phyloP scores from a whole-genome alignment of 305 asterid species.

The Salvia sclarea region DNA sequence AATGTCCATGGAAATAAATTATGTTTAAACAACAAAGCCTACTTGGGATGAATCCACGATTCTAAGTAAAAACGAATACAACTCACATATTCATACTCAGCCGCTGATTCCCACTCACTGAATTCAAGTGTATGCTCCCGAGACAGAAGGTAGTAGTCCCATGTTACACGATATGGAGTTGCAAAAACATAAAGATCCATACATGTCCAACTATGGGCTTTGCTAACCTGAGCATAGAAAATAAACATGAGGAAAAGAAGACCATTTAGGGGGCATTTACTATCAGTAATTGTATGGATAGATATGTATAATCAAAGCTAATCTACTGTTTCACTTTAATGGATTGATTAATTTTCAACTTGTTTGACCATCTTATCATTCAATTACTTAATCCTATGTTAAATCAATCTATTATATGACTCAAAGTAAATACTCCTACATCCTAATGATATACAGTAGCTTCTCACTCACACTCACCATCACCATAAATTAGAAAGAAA shows the following conservation, averaged over 20 bases:
- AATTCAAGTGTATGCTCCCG: constrained; percentile 90
- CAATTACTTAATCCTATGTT: too few relatives aligned
- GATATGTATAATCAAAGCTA: too few relatives aligned
- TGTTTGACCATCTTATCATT: too few relatives aligned
- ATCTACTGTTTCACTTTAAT: too few relatives aligned
- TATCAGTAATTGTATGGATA: too few relatives aligned
- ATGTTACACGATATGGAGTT: constrained; percentile 87
- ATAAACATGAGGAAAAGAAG: neutral
- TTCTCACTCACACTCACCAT: neutral
- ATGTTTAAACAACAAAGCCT: neutral
- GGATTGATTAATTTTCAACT: too few relatives aligned
- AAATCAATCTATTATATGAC: too few relatives aligned
- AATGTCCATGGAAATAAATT: constrained; percentile 23
- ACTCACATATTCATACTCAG: constrained; percentile 64
- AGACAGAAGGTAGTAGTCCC: constrained; percentile 88
- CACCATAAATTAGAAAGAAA: constrained; percentile 14
- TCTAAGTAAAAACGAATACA: constrained; percentile 36
- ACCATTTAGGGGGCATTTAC: too few relatives aligned
- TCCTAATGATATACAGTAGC: constrained; percentile 8
- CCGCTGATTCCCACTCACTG: constrained; percentile 84
- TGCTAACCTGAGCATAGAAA: constrained; percentile 50
- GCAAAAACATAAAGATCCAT: constrained; percentile 94
- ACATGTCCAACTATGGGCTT: constrained; percentile 95
- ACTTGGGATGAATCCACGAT: constrained; percentile 20
- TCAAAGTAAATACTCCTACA: too few relatives aligned